phyloP scores from a whole-genome alignment of 1,284 basidiomycete genomes.

The Sutorius eximius region DNA sequence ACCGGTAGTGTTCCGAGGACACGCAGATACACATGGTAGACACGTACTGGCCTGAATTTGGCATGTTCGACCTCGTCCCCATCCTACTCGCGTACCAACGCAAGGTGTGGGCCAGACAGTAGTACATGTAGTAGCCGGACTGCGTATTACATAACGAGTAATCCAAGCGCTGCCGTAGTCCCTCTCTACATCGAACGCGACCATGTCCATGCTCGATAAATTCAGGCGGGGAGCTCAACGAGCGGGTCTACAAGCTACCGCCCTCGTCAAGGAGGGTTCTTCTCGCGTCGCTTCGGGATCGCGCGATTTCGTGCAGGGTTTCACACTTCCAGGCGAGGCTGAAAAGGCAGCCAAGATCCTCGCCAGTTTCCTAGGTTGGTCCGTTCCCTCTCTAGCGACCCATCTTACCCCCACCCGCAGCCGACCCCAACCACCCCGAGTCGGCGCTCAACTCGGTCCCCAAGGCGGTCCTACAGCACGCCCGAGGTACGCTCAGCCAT shows the following conservation, averaged over 20 bases:
- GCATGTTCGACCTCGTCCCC: conserved; percentile 82
- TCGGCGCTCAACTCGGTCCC: conserved; percentile 95
- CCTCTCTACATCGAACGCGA: background rate
- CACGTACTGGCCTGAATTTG: conserved; percentile 95
- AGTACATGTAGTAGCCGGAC: background rate
- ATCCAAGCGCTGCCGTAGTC: background rate
- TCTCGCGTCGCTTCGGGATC: conserved; percentile 70
- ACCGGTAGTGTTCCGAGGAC: conserved; percentile 65
- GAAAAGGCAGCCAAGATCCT: conserved; percentile 92
- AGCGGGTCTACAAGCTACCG: conserved; percentile 76
- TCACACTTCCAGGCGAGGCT: conserved; percentile 84
- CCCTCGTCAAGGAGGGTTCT: conserved; percentile 66
- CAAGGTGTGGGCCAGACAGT: conserved; percentile 51
- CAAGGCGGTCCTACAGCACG: conserved; percentile 87
- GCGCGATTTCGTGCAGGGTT: conserved; percentile 77
- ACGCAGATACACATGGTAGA: conserved; percentile 92
- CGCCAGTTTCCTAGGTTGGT: conserved; percentile 82
- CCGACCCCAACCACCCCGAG: conserved; percentile 85
- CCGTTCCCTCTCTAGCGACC: background rate
- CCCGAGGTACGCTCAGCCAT: conserved; percentile 62
- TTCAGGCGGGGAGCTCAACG: conserved; percentile 80
- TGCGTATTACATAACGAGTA: background rate
- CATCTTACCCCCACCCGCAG: conserved; percentile 40
- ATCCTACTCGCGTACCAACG: conserved; percentile 86
- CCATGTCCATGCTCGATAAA: conserved; percentile 74